Base-by-base conservation (phyloP, 2,329 filamentous ascomycete species). In the Fusarium tricinctum region DNA sequence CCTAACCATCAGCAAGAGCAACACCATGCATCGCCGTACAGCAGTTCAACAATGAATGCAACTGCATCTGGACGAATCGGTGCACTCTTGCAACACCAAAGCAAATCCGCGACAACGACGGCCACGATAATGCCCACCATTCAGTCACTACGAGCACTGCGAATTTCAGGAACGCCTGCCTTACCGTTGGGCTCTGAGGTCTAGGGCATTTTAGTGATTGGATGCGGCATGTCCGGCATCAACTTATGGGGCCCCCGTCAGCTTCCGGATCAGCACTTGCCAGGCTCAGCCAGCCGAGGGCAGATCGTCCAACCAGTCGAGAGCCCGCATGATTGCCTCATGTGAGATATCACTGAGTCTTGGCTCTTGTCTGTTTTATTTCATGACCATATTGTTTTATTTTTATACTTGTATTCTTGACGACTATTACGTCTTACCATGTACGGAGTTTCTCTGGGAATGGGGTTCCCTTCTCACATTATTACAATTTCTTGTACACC, bases 261-360 rank as follows among this genome's bases (percentile, higher is more conserved):
- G 70, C 70, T 69, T 50, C 68, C 52, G 56, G 68, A 70, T 72
- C 66, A 73, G 68, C 71, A 72, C 45, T 51, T 66, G 42, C 26
- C 59, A 62, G 55, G 54, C 49, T 56, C 50, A 43, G 49, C 68
- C 68, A 30, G 52, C 44, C 47, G 57, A 43, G 43, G 44, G 52
- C 58, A 57, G 53, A 59, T 58, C 43, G 50, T 20, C 55, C 42
- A 28, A 50, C 57, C 55, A 43, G 43, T 33, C 28, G 20, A 49
- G 42, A 42, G 57, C 26, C 26, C 45, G 39, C 40, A 60, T 54
- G 47, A 71, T 60, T 60, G 66, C 48, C 54, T 70, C 50, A 40
- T 55, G 43, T 54, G 56, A 45, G 23, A 43, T 44, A 60, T 49
- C 49, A 59, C 48, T 19, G 48, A 58, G 51, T 53, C 39, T 45